A percentile compares a stretch with the other conserved stretches of the same genome.
phyloP scores from a whole-genome alignment of 371 early-diverging fungal species.

The Mucor plumbeus region DNA sequence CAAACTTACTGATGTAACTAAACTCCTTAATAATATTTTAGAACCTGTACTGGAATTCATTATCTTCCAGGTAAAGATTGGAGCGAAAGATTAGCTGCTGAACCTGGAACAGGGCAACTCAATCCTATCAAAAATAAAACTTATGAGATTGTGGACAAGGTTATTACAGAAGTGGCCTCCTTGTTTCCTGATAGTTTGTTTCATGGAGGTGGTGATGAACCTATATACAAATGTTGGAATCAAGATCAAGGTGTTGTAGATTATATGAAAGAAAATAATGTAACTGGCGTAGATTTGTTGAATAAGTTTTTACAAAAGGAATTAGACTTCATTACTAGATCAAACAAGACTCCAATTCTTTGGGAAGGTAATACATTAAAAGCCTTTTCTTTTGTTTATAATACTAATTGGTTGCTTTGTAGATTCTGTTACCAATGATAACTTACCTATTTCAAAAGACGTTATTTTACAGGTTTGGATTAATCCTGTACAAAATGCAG shows the following conservation, averaged over 20 bases:
- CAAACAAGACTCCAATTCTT: conserved; percentile 54
- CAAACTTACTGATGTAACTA: background rate
- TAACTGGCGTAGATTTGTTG: conserved; percentile 42
- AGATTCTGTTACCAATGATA: conserved; percentile 48
- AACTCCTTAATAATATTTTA: conserved; percentile 11
- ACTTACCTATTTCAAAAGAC: conserved; percentile 53
- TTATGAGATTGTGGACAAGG: conserved; percentile 56
- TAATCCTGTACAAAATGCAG: conserved; percentile 47
- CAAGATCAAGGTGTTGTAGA: conserved; percentile 42
- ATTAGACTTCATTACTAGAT: conserved; percentile 31
- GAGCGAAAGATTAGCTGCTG: conserved; percentile 61
- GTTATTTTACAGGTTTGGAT: conserved; percentile 71
- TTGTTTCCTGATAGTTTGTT: conserved; percentile 67
- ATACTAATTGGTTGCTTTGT: background rate
- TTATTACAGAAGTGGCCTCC: conserved; percentile 61
- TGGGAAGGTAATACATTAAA: conserved; percentile 58
- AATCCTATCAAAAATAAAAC: conserved; percentile 66
- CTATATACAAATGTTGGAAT: conserved; percentile 72
- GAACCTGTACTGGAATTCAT: conserved; percentile 45
- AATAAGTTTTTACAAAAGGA: conserved; percentile 41
- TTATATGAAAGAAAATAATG: conserved; percentile 47
- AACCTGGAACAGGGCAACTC: conserved; percentile 78
- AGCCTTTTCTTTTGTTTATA: too few species aligned
- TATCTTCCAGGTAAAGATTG: conserved; percentile 53
- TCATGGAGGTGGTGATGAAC: conserved; percentile 79